Conservation (phyloP, 805 yeast species). For the Wickerhamiella cacticola region DNA sequence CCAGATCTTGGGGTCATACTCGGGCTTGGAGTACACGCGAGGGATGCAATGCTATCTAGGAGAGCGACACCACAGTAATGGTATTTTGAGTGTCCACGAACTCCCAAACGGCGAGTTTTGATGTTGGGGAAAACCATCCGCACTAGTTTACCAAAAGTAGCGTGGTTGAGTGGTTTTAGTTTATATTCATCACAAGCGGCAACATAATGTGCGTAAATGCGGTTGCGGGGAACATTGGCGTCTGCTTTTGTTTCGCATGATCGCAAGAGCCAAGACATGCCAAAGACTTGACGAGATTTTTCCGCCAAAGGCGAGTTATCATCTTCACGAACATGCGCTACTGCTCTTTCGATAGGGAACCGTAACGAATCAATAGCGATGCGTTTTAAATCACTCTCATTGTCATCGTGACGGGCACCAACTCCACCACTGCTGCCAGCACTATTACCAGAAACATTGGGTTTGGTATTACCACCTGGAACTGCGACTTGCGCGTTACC, state of each 20-base stretch:
- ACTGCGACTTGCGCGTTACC: constrained; percentile 2
- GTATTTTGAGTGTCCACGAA: constrained; percentile 70
- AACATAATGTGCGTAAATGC: constrained; percentile 57
- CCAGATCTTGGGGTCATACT: constrained; percentile 1
- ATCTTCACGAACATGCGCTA: constrained; percentile 15
- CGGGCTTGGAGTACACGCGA: constrained; percentile 9
- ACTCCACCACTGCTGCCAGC: background rate
- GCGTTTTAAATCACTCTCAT: constrained; percentile 14
- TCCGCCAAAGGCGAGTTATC: constrained; percentile 22
- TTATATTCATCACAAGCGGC: constrained; percentile 42
- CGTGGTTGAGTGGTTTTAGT: constrained; percentile 55
- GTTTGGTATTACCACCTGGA: background rate
- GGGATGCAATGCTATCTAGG: constrained; percentile 23
- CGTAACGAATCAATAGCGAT: constrained; percentile 15
- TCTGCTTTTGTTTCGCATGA: constrained; percentile 41
- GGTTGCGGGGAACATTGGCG: constrained; percentile 51
- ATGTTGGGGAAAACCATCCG: constrained; percentile 51
- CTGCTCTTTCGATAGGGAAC: constrained; percentile 16
- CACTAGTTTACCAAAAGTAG: constrained; percentile 67
- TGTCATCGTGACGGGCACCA: constrained; percentile 7
- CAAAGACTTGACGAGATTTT: constrained; percentile 50
- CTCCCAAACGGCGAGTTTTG: constrained; percentile 67
- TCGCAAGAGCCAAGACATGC: constrained; percentile 66
- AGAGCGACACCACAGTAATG: constrained; percentile 69
- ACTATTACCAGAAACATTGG: background rate